Evolutionary conservation across 495 filamentous ascomycete genomes (phyloP).

Genomic region (Penicillium steckii): DNA sequence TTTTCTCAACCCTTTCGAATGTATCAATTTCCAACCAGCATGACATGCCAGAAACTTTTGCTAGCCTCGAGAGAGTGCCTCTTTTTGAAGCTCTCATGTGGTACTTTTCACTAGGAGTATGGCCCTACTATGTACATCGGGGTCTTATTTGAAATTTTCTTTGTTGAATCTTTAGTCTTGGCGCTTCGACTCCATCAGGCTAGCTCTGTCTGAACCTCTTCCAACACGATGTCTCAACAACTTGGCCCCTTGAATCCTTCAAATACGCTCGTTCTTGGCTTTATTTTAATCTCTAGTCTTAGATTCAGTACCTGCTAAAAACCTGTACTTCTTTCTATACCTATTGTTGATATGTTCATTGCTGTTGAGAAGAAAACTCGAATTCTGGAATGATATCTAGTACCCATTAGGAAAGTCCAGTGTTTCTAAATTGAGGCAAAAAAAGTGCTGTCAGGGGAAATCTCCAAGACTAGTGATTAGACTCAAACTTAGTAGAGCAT

Average conservation of each 20-base stretch:
- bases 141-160: conserved; percentile 1
- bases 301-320: no score
- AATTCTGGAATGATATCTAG: not conserved
- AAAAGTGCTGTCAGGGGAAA: conserved; percentile 8
- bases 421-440: conserved; percentile 4
- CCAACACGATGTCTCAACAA: not conserved
- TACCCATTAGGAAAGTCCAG: not conserved
- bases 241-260: not conserved
- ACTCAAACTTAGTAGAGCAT: conserved; percentile 13
- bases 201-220: not conserved
- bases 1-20: no score
- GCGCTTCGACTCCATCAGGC: not conserved
- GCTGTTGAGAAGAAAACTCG: not conserved
- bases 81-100: no score
- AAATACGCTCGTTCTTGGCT: not conserved
- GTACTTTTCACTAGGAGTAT: no score
- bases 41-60: no score
- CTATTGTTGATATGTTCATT: not conserved
- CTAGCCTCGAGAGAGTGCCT: no score
- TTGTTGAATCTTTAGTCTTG: conserved; percentile 1
- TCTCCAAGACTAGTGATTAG: conserved; percentile 13
- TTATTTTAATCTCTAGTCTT: no score
- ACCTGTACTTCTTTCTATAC: not conserved
- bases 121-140: no score
- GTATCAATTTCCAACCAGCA: no score